Evolutionary conservation across 805 yeast genomes (phyloP), one percentile per base, ranked within the genome.

Genomic region (Ogataea sp.): DNA sequence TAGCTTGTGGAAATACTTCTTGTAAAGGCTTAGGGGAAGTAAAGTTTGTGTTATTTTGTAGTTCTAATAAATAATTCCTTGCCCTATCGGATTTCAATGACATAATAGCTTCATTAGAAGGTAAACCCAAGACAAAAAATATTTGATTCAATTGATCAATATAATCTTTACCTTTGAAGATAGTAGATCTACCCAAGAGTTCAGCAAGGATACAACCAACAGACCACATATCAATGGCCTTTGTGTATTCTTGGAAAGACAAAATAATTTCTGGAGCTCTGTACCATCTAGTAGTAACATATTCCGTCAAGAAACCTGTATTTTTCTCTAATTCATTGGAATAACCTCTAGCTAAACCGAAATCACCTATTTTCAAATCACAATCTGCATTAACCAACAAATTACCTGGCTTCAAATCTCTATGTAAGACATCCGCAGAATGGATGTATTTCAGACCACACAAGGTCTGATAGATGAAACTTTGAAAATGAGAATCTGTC

Each of bases 261-360:
- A 93, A 70, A 88, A 93, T 90, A 61, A 93, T 88, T 56, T 93
- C 98, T 0, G 98, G 98, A 3, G 98, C 98, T 49, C 98, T 71
- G 62, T 93, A 93, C 98, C 98, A 93, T 58, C 98, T 73, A 1
- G 98, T 93, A 25, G 98, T 97, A 21, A 93, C 98, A 57, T 93
- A 93, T 60, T 90, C 97, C 1, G 98, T 93, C 69, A 90, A 67
- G 53, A 87, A 90, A n/a, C 96, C 97, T 25, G 84, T 83, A 50
- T 88, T 87, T 50, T 80, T 84, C 43, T 80, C 89, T 1, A 88
- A 84, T 52, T 80, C 82, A 43, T 78, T 78, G 9, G 87, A 78
- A 49, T 83, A 88, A 28, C 97, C 96, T 58, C 97, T 74, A 1
- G 97, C 97, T 43, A 90, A 70, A 15, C 98, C 97, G 59, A 90